Percentiles rank a stretch among this genome's conserved stretches.
These are phyloP conservation scores for Fusarium luffae DNA, from an alignment of 2,329 filamentous ascomycete species.

Conservation along the genomic window DNA sequence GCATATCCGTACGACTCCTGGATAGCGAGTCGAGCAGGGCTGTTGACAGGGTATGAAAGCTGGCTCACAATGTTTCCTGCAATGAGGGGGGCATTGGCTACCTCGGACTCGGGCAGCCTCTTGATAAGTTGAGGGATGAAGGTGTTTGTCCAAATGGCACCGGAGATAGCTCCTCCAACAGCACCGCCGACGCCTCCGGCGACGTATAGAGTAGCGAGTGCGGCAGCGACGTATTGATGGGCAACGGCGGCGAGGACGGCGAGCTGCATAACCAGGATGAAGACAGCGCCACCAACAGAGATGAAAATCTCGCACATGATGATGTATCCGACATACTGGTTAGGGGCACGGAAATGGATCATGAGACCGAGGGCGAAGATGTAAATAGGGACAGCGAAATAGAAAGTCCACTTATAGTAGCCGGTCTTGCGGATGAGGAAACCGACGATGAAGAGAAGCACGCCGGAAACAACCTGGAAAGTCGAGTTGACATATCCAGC, in stretches of 20 bases:
- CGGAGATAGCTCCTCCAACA: constrained; percentile 57
- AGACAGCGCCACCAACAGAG: constrained; percentile 64
- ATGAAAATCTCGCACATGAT: constrained; percentile 66
- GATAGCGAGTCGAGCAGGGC: constrained; percentile 55
- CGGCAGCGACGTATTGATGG: constrained; percentile 64
- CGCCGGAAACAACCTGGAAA: constrained; percentile 62
- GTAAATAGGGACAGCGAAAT: constrained; percentile 61
- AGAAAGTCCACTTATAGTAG: constrained; percentile 61
- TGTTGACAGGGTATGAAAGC: constrained; percentile 55
- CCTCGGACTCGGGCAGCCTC: constrained; percentile 52
- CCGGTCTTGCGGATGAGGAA: constrained; percentile 58
- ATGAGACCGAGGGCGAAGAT: constrained; percentile 60
- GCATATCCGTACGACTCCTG: constrained; percentile 59
- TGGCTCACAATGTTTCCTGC: constrained; percentile 52
- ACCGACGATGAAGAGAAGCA: constrained; percentile 62
- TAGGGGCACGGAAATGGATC: constrained; percentile 52
- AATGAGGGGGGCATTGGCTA: constrained; percentile 55
- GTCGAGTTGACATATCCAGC: constrained; percentile 62
- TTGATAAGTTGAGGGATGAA: constrained; percentile 51
- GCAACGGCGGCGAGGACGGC: constrained; percentile 66
- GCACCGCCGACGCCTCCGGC: constrained; percentile 58
- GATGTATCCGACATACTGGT: constrained; percentile 59
- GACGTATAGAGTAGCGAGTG: constrained; percentile 59
- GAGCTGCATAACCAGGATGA: constrained; percentile 66
- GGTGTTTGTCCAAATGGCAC: constrained; percentile 57